Conservation (phyloP, 495 filamentous ascomycete species). For the Pyronema omphalodes region DNA sequence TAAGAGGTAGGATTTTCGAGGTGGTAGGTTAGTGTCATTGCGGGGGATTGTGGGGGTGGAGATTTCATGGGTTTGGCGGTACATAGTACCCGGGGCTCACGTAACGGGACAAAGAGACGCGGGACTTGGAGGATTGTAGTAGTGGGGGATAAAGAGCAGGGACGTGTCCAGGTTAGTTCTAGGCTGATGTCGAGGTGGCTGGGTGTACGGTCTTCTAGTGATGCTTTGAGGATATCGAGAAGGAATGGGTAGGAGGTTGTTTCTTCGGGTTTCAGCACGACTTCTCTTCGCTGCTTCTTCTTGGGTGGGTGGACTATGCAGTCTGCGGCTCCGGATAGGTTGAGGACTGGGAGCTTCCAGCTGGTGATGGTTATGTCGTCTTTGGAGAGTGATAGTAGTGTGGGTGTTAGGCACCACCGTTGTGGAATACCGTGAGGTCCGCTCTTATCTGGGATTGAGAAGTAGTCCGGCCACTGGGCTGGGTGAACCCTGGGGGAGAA, state of each 20-base stretch:
- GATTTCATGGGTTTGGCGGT: constrained; percentile 16
- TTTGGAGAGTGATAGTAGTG: constrained; percentile 44
- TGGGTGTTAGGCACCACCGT: constrained; percentile 56
- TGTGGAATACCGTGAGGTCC: constrained; percentile 45
- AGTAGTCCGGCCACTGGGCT: constrained; percentile 71
- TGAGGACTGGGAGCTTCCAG: constrained; percentile 27
- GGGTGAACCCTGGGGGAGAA: constrained; percentile 59
- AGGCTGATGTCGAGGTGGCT: constrained; percentile 57
- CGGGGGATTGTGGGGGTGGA: constrained; percentile 2
- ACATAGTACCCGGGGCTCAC: constrained; percentile 67
- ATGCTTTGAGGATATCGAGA: constrained; percentile 49
- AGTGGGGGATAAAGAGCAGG: constrained; percentile 26
- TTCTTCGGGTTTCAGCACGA: constrained; percentile 36
- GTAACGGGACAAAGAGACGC: constrained; percentile 55
- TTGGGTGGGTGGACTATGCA: constrained; percentile 30
- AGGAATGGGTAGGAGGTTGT: constrained; percentile 31
- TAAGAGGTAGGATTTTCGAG: constrained; percentile 91
- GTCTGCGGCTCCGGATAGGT: constrained; percentile 22
- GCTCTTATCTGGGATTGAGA: constrained; percentile 34
- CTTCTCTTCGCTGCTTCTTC: constrained; percentile 17
- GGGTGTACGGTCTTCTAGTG: constrained; percentile 60
- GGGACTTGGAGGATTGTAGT: constrained; percentile 50
- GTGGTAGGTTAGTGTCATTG: constrained; percentile 32
- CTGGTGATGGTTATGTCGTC: constrained; percentile 43
- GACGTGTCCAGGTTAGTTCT: constrained; percentile 55